These are phyloP conservation scores for Verticillium nonalfalfae DNA, from an alignment of 2,329 filamentous ascomycete species.

Conservation along the genomic window DNA sequence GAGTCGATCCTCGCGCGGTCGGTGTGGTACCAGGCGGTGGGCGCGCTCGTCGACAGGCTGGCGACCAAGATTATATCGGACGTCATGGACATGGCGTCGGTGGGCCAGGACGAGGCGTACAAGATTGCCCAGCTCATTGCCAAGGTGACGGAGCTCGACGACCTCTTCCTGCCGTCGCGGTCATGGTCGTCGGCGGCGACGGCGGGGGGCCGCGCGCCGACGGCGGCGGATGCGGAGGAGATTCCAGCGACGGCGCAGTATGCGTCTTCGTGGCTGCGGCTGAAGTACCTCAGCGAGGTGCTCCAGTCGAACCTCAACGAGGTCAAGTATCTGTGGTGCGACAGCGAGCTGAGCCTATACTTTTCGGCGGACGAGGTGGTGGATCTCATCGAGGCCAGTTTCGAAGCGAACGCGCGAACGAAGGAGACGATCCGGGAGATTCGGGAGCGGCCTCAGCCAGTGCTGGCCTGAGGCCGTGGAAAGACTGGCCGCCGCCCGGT, in stretches of 20 bases:
- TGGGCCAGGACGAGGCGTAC: constrained; percentile 59
- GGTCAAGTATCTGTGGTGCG: constrained; percentile 56
- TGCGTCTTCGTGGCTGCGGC: constrained; percentile 53
- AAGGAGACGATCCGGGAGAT: constrained; percentile 55
- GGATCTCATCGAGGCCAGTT: constrained; percentile 56
- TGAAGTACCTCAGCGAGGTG: constrained; percentile 59
- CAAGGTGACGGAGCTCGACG: constrained; percentile 50
- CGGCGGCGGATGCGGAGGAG: constrained; percentile 24
- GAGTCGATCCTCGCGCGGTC: constrained; percentile 51
- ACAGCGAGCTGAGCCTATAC: constrained; percentile 59
- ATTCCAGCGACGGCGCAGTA: constrained; percentile 54
- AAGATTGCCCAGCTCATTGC: constrained; percentile 53
- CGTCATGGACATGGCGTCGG: constrained; percentile 54
- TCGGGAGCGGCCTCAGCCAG: constrained; percentile 40
- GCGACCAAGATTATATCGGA: constrained; percentile 54
- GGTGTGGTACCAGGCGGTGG: constrained; percentile 57
- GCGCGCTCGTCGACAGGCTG: constrained; percentile 51
- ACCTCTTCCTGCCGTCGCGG: constrained; percentile 48
- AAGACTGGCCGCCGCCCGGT: not conserved
- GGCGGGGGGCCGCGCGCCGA: constrained; percentile 6
- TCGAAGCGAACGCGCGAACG: constrained; percentile 55
- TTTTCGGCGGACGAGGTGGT: constrained; percentile 55
- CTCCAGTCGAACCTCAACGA: constrained; percentile 61
- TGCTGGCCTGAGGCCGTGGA: constrained; percentile 1
- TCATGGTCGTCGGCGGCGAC: constrained; percentile 3